Evolutionary conservation across 169 alveolate genomes (phyloP).

Genomic region (Plasmodium gallinaceum): DNA sequence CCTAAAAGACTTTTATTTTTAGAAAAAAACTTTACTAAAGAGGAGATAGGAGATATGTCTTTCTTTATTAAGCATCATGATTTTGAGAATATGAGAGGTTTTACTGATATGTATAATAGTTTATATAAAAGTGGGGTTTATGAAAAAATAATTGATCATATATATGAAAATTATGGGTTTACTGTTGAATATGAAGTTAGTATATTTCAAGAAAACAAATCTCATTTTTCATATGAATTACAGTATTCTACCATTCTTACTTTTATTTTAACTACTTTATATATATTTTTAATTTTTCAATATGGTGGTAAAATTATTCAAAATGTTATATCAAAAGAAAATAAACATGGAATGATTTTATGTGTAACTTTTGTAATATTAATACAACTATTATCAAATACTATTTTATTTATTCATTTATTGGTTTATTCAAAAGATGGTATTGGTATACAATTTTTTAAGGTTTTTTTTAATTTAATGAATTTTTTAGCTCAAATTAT

Average conservation of each 20-base stretch:
- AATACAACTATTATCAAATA: slow-evolving; percentile 58
- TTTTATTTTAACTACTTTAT: slow-evolving; percentile 44
- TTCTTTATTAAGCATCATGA: slow-evolving; percentile 54
- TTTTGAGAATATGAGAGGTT: slow-evolving; percentile 63
- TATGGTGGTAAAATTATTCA: slow-evolving; percentile 55
- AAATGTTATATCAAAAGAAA: slow-evolving; percentile 36
- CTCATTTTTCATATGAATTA: slow-evolving; percentile 69
- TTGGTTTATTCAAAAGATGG: slow-evolving; percentile 66
- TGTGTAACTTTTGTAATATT: slow-evolving; percentile 57
- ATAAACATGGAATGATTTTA: slow-evolving; percentile 53
- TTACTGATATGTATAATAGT: slow-evolving; percentile 69
- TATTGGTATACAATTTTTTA: slow-evolving; percentile 63
- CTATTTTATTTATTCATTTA: slow-evolving; percentile 55
- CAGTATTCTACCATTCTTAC: slow-evolving; percentile 61
- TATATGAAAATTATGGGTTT: slow-evolving; percentile 69
- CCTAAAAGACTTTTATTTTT: slow-evolving; percentile 71
- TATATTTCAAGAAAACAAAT: slow-evolving; percentile 63
- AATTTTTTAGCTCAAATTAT: slow-evolving; percentile 65
- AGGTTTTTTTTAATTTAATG: slow-evolving; percentile 49
- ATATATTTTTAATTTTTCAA: slow-evolving; percentile 39
- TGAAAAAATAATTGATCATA: slow-evolving; percentile 63
- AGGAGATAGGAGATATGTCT: slow-evolving; percentile 53
- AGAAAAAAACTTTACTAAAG: slow-evolving; percentile 44
- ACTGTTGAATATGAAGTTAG: slow-evolving; percentile 56
- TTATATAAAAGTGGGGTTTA: slow-evolving; percentile 66